Evolutionary conservation across 768 basidiomycete genomes (phyloP).

Genomic region (Rhodotorula taiwanensis): DNA sequence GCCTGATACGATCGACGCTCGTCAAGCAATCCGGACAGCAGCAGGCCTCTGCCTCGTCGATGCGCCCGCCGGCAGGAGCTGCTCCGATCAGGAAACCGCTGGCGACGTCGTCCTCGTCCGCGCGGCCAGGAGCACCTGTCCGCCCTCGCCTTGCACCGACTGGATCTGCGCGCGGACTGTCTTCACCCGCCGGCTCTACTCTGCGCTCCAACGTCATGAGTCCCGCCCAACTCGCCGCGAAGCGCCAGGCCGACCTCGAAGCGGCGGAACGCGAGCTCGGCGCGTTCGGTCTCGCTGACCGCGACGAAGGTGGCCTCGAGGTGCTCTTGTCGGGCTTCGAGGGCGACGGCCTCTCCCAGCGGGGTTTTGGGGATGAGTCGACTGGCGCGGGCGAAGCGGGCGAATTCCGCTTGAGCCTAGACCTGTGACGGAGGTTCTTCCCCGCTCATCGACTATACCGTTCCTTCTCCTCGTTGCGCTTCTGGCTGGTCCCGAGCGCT

Average conservation of each 20-base stretch:
- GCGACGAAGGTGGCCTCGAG: not conserved
- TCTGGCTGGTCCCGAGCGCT: too few relatives aligned
- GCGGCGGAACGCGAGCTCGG: slow-evolving; percentile 14
- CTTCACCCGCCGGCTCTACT: slow-evolving; percentile 7
- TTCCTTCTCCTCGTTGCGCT: not conserved
- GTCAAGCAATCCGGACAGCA: too few relatives aligned
- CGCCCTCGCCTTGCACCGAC: not conserved
- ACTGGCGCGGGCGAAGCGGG: not conserved
- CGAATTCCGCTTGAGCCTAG: not conserved
- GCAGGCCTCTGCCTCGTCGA: too few relatives aligned
- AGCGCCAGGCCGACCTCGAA: not conserved
- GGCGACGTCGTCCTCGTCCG: not conserved
- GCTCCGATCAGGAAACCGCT: not conserved
- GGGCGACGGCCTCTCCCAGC: too few relatives aligned
- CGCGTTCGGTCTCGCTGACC: slow-evolving; percentile 3
- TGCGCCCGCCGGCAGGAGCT: too few relatives aligned
- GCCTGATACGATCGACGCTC: too few relatives aligned
- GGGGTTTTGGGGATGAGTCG: too few relatives aligned
- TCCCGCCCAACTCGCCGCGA: not conserved
- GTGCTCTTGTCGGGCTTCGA: too few relatives aligned
- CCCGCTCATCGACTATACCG: not conserved
- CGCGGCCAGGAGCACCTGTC: too few relatives aligned
- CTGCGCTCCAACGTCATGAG: not conserved
- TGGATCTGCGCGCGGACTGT: not conserved
- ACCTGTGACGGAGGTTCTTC: not conserved